Percentiles rank a stretch among this genome's conserved stretches.
Evolutionary conservation across 495 filamentous ascomycete species (phyloP).

Genomic region (Penicillium dipodomyicola): DNA sequence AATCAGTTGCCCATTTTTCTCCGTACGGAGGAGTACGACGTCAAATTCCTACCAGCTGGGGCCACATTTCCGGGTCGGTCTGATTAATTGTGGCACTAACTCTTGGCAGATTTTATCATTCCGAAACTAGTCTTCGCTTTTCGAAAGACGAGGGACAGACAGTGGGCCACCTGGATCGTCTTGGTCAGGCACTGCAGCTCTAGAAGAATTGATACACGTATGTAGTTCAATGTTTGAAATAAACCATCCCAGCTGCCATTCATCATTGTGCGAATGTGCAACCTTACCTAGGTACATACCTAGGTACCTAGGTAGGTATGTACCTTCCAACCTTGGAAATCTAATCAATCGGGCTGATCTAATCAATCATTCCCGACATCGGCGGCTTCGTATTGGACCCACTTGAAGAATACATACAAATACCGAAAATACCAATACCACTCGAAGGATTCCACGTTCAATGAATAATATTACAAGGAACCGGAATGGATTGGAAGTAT

Average conservation of each 20-base stretch:
- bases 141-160: background rate
- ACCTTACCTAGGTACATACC: background rate
- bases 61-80: background rate
- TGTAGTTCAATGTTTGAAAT: background rate
- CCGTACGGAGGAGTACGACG: too few relatives aligned
- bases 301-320: too few relatives aligned
- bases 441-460: background rate
- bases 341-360: slow-evolving; percentile 16
- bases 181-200: background rate
- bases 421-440: background rate
- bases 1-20: slow-evolving; percentile 5
- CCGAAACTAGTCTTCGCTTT: background rate
- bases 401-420: background rate
- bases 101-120: slow-evolving; percentile 1
- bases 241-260: background rate
- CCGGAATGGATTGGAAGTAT: background rate
- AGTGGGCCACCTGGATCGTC: background rate
- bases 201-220: background rate
- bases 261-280: background rate
- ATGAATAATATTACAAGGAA: background rate
- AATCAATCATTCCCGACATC: slow-evolving; percentile 15
- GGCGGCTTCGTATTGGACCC: background rate
- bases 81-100: background rate
- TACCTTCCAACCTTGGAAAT: background rate
- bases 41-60: background rate